Evolutionary conservation across 2,329 filamentous ascomycete genomes (phyloP).

Genomic region (Sordariomycetes sp.): DNA sequence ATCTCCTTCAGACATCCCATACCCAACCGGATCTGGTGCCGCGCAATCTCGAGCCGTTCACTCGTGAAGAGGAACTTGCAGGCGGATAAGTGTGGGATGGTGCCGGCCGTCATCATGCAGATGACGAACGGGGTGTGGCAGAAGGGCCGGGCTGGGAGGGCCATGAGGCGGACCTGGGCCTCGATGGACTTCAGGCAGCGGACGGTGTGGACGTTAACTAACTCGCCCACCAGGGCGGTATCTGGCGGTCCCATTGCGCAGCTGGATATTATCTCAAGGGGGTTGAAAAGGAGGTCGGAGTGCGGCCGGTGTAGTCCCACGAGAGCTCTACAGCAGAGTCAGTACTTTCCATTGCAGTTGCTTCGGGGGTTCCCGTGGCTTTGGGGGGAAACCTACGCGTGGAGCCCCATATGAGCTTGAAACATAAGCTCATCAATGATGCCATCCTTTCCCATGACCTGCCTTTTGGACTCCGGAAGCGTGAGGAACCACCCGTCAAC

Average conservation of each 20-base stretch:
- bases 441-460: conserved; percentile 18
- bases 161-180: conserved; percentile 24
- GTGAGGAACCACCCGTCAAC: conserved; percentile 26
- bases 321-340: conserved; percentile 14
- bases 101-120: conserved; percentile 28
- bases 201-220: conserved; percentile 24
- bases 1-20: conserved; percentile 27
- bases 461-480: conserved; percentile 19
- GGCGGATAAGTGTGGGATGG: conserved; percentile 22
- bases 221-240: conserved; percentile 8
- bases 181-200: conserved; percentile 25
- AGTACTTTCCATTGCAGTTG: background rate
- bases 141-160: conserved; percentile 21
- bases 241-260: conserved; percentile 16
- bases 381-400: conserved; percentile 11
- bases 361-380: background rate
- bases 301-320: conserved; percentile 26
- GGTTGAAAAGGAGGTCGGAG: conserved; percentile 25
- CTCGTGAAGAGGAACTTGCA: conserved; percentile 22
- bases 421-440: conserved; percentile 19
- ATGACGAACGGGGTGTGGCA: conserved; percentile 26
- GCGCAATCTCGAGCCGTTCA: conserved; percentile 19
- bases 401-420: conserved; percentile 15
- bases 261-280: conserved; percentile 24
- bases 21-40: conserved; percentile 27